These are phyloP conservation scores for Saccharomycopsis schoenii DNA, from an alignment of 805 yeast genomes.

Conservation along the genomic window DNA sequence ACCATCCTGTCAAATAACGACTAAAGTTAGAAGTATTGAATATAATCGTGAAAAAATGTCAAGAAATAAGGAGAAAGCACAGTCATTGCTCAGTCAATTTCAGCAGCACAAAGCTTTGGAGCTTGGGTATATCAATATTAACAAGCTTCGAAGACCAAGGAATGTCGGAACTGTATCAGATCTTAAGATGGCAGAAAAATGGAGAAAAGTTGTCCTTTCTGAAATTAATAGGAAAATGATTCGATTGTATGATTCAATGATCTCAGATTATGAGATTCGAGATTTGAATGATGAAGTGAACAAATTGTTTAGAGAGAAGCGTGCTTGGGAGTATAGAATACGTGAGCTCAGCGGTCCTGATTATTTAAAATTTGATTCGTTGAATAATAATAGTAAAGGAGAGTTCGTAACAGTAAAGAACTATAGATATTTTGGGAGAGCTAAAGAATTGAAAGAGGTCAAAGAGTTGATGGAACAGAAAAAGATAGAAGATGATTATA, in stretches of 20 bases:
- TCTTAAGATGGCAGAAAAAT: conserved; percentile 58
- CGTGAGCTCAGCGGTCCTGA: conserved; percentile 66
- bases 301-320: conserved; percentile 52
- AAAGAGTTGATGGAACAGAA: conserved; percentile 34
- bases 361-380: conserved; percentile 29
- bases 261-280: conserved; percentile 54
- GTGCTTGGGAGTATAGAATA: conserved; percentile 73
- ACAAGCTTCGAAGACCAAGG: conserved; percentile 51
- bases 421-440: conserved; percentile 73
- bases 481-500: conserved; percentile 18
- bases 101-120: conserved; percentile 53
- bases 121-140: conserved; percentile 47
- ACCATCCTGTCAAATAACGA: too few relatives aligned
- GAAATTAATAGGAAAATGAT: conserved; percentile 57
- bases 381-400: conserved; percentile 12
- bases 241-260: conserved; percentile 49
- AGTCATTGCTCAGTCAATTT: conserved; percentile 55
- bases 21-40: too few relatives aligned
- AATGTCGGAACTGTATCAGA: conserved; percentile 41
- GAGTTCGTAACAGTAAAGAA: conserved; percentile 34
- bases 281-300: conserved; percentile 70
- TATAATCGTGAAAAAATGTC: conserved; percentile 39
- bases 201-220: conserved; percentile 49
- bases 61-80: conserved; percentile 66
- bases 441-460: conserved; percentile 71